Conservation (phyloP, 169 alveolate genomes). For the Theileria parva region DNA sequence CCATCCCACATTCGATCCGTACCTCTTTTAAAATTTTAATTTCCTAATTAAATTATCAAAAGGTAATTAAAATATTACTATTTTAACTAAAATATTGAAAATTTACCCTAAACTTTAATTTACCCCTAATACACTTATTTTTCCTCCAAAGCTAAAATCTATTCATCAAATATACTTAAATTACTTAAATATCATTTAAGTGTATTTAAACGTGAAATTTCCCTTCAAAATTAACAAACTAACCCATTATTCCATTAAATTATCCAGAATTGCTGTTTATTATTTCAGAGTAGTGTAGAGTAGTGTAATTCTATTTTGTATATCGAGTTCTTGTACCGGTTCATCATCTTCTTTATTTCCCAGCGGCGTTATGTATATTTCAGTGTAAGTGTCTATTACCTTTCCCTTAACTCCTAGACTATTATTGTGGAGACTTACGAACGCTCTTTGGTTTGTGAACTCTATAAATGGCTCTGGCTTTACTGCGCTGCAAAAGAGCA, state of each 20-base stretch:
- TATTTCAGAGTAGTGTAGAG: slow-evolving; percentile 36
- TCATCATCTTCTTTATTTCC: slow-evolving; percentile 9
- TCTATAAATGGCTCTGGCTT: slow-evolving; percentile 62
- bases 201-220: background rate
- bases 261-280: slow-evolving; percentile 1
- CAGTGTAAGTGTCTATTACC: slow-evolving; percentile 24
- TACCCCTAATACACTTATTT: background rate
- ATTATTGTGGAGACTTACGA: slow-evolving; percentile 53
- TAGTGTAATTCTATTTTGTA: slow-evolving; percentile 47
- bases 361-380: slow-evolving; percentile 60
- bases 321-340: slow-evolving; percentile 39
- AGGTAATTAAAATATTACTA: too few relatives aligned
- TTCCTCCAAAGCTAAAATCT: background rate
- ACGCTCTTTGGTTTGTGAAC: slow-evolving; percentile 55
- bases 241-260: background rate
- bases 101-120: background rate
- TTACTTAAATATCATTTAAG: background rate
- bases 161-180: background rate
- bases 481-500: slow-evolving; percentile 38
- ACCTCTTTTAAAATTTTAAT: background rate
- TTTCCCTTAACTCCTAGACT: slow-evolving; percentile 28
- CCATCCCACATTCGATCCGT: background rate
- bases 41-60: background rate
- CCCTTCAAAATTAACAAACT: slow-evolving; percentile 5
- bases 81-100: background rate